A percentile compares a stretch with the other conserved stretches of the same genome.
phyloP scores from a whole-genome alignment of 345 rosid genomes.

The Eucalyptus pumila region DNA sequence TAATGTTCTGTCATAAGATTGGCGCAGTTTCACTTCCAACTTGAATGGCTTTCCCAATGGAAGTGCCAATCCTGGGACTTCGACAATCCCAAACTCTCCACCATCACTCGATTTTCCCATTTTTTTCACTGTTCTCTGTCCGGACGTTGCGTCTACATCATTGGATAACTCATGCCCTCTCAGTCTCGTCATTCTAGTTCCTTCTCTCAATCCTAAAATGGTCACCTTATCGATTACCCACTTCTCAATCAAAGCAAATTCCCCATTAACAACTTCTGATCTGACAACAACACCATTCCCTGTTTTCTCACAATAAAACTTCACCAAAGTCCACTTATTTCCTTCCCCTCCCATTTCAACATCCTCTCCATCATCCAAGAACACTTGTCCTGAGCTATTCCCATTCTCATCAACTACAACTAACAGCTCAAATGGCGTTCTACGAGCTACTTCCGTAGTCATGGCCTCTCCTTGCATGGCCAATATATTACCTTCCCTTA shows the following conservation, averaged over 20 bases:
- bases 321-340: conserved; percentile 31
- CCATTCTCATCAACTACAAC: conserved; percentile 25
- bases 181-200: not conserved
- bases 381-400: conserved; percentile 37
- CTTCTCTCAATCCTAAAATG: conserved; percentile 28
- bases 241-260: conserved; percentile 28
- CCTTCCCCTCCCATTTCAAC: conserved; percentile 39
- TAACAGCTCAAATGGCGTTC: conserved; percentile 33
- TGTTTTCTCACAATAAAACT: conserved; percentile 8
- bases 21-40: conserved; percentile 10
- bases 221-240: conserved; percentile 41
- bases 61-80: conserved; percentile 2
- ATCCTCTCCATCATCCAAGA: conserved; percentile 54
- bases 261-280: conserved; percentile 40
- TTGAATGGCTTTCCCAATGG: conserved; percentile 27
- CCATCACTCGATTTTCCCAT: not conserved
- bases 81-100: not conserved
- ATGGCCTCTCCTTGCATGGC: conserved; percentile 63
- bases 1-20: not conserved
- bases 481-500: conserved; percentile 50
- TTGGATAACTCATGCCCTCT: conserved; percentile 8
- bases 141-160: not conserved
- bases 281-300: conserved; percentile 11
- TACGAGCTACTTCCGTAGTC: conserved; percentile 47
- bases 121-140: not conserved